Conservation (phyloP, 73 alveolate genomes). For the Paramecium primaurelia region DNA sequence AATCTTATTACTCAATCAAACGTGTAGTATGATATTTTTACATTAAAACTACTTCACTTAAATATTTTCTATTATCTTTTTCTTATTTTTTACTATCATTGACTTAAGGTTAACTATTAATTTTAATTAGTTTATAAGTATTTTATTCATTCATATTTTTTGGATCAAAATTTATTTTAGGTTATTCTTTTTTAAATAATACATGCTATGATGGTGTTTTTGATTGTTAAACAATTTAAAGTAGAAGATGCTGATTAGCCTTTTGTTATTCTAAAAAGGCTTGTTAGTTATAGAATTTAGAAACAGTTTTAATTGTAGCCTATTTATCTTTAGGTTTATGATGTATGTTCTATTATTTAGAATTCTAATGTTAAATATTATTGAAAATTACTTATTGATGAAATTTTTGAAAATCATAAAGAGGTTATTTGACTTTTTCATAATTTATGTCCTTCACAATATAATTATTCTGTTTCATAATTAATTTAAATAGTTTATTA, state of each 20-base stretch:
- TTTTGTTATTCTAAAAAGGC: not conserved
- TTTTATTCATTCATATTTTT: not conserved
- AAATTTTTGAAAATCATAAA: not conserved
- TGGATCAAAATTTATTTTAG: not conserved
- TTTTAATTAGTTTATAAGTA: not conserved
- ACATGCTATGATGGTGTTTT: not conserved
- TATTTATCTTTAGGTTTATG: not conserved
- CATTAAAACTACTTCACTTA: not conserved
- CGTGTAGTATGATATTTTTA: not conserved
- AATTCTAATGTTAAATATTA: not conserved
- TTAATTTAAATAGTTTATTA: not conserved
- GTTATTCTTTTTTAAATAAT: not conserved
- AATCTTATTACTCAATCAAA: not conserved
- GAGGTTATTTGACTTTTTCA: not conserved
- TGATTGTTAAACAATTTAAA: not conserved
- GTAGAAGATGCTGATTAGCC: not conserved
- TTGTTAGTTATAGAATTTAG: not conserved
- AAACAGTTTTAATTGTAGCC: not conserved
- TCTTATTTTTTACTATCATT: not conserved
- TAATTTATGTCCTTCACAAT: not conserved
- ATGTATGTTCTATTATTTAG: not conserved
- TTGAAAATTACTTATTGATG: not conserved
- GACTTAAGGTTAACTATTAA: not conserved
- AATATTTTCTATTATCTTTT: not conserved
- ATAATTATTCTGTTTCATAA: not conserved